phyloP scores from a whole-genome alignment of 306 rosid species.

The Dryas alaskensis region DNA sequence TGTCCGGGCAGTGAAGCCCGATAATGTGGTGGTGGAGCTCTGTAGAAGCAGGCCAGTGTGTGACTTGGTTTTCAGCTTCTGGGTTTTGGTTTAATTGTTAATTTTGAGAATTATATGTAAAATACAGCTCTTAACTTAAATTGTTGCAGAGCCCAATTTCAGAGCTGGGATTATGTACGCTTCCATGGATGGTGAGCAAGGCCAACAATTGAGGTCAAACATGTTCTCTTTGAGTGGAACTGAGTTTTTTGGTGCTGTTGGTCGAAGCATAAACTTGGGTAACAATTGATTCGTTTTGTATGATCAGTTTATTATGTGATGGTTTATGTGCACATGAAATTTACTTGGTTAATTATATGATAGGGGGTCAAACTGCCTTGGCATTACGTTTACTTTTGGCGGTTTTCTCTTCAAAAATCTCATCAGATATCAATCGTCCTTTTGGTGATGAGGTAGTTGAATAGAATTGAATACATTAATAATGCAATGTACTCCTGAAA shows the following conservation, averaged over 20 bases:
- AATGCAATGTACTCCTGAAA: background rate
- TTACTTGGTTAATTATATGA: background rate
- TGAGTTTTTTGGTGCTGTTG: constrained; percentile 80
- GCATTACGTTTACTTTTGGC: constrained; percentile 87
- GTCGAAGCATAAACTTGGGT: constrained; percentile 93
- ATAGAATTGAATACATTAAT: background rate
- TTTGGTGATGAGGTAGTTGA: constrained; percentile 81
- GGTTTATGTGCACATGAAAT: background rate
- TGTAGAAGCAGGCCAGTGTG: constrained; percentile 84
- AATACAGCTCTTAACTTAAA: constrained; percentile 38
- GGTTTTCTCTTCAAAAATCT: constrained; percentile 73
- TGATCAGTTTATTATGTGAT: background rate
- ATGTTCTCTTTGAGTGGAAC: constrained; percentile 84
- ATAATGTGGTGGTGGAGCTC: constrained; percentile 82
- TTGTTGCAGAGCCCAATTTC: constrained; percentile 69
- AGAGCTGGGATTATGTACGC: constrained; percentile 96
- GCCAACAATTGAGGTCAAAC: constrained; percentile 55
- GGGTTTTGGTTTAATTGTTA: too few species aligned
- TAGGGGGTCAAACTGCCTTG: constrained; percentile 90
- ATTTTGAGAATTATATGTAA: too few species aligned
- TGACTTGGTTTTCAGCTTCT: too few species aligned
- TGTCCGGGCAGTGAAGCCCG: constrained; percentile 57
- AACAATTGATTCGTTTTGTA: constrained; percentile 10
- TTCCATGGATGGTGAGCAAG: constrained; percentile 44
- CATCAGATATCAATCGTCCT: constrained; percentile 73